phyloP scores from a whole-genome alignment of 192 early-diverging fungal genomes.

The Ambispora gerdemannii region DNA sequence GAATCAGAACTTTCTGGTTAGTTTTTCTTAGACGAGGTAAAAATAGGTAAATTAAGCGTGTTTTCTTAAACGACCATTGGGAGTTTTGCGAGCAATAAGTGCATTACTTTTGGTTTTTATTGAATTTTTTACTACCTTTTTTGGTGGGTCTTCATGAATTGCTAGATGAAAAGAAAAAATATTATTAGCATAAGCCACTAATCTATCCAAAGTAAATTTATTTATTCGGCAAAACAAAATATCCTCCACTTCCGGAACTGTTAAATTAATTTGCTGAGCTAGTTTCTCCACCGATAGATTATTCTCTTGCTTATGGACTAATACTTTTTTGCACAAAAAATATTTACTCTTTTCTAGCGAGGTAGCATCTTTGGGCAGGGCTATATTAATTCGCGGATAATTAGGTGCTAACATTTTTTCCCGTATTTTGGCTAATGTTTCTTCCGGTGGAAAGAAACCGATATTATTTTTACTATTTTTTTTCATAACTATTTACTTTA shows the following conservation, averaged over 20 bases:
- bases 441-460: background rate
- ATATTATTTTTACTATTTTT: too few relatives aligned
- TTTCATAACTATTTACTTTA: too few relatives aligned
- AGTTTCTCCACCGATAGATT: background rate
- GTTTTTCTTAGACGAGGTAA: too few relatives aligned
- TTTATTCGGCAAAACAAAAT: slow-evolving; percentile 3
- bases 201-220: slow-evolving; percentile 1
- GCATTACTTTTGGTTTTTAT: too few relatives aligned
- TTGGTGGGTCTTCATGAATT: background rate
- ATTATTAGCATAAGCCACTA: background rate
- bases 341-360: background rate
- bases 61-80: background rate
- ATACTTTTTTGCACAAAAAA: background rate
- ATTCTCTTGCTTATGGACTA: slow-evolving; percentile 6
- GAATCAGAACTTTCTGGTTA: too few relatives aligned
- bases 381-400: background rate
- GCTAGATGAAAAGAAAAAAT: background rate
- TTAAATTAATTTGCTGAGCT: background rate
- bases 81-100: background rate
- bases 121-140: too few relatives aligned
- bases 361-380: background rate
- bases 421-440: background rate
- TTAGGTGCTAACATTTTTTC: slow-evolving; percentile 7
- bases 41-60: background rate
- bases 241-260: background rate